These are phyloP conservation scores for Epichloe festucae DNA, from an alignment of 2,329 filamentous ascomycete species.

Conservation along the genomic window DNA sequence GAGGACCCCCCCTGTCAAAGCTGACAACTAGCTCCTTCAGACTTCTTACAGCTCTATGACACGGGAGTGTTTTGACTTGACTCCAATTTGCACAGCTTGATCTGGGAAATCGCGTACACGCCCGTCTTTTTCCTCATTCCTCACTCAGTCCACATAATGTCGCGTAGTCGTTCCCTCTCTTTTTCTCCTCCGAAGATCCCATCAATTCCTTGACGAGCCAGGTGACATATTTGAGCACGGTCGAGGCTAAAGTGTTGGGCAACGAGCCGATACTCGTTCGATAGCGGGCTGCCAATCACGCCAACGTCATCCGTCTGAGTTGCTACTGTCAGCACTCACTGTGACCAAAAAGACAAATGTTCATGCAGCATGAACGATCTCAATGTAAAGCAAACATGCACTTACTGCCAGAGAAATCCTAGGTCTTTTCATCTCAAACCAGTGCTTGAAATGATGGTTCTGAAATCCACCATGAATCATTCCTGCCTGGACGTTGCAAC, in stretches of 20 bases:
- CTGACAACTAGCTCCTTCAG: too few relatives aligned
- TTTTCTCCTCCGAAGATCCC: constrained; percentile 52
- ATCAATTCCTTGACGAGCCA: constrained; percentile 49
- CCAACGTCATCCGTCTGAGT: constrained; percentile 69
- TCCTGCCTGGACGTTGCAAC: constrained; percentile 66
- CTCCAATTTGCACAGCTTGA: too few relatives aligned
- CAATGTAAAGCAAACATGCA: constrained; percentile 10
- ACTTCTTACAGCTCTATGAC: too few relatives aligned
- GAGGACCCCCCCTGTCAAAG: too few relatives aligned
- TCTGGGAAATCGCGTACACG: too few relatives aligned
- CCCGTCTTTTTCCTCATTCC: background rate
- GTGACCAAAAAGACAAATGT: background rate
- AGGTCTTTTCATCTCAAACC: constrained; percentile 45
- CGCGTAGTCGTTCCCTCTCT: constrained; percentile 44
- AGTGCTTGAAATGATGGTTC: constrained; percentile 68
- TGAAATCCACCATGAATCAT: constrained; percentile 54
- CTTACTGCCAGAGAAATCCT: constrained; percentile 57
- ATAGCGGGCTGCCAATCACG: constrained; percentile 63
- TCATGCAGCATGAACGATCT: background rate
- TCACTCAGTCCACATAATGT: constrained; percentile 31
- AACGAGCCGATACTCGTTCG: constrained; percentile 64
- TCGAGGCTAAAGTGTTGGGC: constrained; percentile 54
- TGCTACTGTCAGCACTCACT: background rate
- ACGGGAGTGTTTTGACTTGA: too few relatives aligned
- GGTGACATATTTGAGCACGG: constrained; percentile 29